Conservation (phyloP, 495 filamentous ascomycete genomes). For the Aspergillus diversus region DNA sequence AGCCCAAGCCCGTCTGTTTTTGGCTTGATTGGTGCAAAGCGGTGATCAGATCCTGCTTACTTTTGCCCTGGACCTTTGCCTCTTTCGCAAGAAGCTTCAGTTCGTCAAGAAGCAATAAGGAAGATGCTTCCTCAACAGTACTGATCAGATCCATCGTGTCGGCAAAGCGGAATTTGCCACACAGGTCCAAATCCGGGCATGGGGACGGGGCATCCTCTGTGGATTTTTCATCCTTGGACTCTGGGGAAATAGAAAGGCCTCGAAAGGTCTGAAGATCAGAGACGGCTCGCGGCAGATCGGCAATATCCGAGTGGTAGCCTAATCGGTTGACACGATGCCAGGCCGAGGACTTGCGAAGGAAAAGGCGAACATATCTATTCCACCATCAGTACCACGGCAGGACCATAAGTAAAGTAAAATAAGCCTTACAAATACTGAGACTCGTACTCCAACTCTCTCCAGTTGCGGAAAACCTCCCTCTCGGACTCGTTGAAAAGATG, state of each 20-base stretch:
- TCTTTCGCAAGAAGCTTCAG: constrained; percentile 84
- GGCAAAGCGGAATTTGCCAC: constrained; percentile 70
- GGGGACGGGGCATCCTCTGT: constrained; percentile 42
- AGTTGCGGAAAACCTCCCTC: constrained; percentile 73
- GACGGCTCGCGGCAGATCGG: constrained; percentile 68
- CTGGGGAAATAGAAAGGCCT: constrained; percentile 42
- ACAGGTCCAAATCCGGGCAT: constrained; percentile 49
- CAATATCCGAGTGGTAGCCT: constrained; percentile 80
- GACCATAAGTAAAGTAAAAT: constrained; percentile 5
- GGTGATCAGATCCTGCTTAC: constrained; percentile 77
- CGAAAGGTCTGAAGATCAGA: constrained; percentile 53
- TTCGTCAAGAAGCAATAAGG: constrained; percentile 81
- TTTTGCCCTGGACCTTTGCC: constrained; percentile 84
- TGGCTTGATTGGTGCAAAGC: constrained; percentile 72
- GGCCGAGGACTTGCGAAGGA: constrained; percentile 89
- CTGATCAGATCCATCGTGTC: constrained; percentile 75
- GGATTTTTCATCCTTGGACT: constrained; percentile 41
- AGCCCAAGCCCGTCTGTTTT: constrained; percentile 71
- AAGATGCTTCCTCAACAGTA: constrained; percentile 83
- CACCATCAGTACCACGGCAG: constrained; percentile 9
- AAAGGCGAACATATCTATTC: constrained; percentile 82
- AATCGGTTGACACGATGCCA: constrained; percentile 87
- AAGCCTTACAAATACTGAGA: constrained; percentile 82
- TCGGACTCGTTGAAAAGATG: constrained; percentile 87
- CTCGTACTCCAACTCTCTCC: constrained; percentile 77